phyloP scores from a whole-genome alignment of 306 rosid genomes.

The Fagus crenata region DNA sequence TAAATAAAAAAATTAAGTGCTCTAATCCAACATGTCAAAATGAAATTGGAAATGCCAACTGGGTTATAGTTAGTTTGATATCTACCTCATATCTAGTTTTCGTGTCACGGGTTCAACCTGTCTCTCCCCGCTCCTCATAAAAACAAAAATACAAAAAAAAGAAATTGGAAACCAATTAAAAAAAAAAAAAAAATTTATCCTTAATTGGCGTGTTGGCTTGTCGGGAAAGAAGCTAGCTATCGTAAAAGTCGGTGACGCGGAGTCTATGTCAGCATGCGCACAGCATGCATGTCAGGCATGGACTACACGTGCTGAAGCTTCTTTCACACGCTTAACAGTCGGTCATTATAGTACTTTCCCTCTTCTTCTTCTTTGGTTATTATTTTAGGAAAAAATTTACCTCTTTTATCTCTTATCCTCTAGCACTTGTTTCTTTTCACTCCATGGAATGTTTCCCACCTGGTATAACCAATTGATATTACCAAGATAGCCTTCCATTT shows the following conservation, averaged over 20 bases:
- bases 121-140: too few relatives aligned
- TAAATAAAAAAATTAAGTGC: too few relatives aligned
- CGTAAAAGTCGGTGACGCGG: slow-evolving; percentile 32
- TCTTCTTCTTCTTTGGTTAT: neutral
- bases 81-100: too few relatives aligned
- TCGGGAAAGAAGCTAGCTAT: slow-evolving; percentile 19
- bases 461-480: neutral
- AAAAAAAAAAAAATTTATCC: neutral
- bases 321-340: neutral
- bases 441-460: neutral
- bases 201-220: slow-evolving; percentile 15
- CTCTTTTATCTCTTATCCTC: neutral
- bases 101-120: too few relatives aligned
- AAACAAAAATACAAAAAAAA: too few relatives aligned
- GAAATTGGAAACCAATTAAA: neutral
- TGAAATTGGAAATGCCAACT: too few relatives aligned
- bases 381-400: neutral
- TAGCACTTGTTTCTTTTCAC: neutral
- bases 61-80: too few relatives aligned
- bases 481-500: neutral
- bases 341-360: neutral
- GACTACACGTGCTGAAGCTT: slow-evolving; percentile 53
- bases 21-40: too few relatives aligned
- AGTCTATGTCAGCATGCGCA: slow-evolving; percentile 27
- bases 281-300: slow-evolving; percentile 27